These are phyloP conservation scores for Populus alba DNA, from an alignment of 345 rosid genomes.

Conservation along the genomic window DNA sequence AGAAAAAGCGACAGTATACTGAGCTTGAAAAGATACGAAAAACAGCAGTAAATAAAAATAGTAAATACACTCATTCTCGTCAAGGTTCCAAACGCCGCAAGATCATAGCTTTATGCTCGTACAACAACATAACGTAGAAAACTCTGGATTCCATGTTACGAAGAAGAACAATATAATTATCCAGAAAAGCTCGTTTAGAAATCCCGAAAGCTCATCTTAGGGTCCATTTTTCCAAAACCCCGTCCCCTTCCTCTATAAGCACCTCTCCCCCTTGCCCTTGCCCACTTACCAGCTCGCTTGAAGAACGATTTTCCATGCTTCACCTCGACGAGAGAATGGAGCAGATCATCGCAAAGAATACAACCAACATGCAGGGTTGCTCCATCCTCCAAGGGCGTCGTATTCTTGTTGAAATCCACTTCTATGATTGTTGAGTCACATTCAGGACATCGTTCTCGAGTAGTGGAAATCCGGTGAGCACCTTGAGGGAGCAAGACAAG, in stretches of 20 bases:
- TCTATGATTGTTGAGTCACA: constrained; percentile 80
- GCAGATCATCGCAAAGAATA: constrained; percentile 81
- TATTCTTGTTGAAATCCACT: constrained; percentile 89
- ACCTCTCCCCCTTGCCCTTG: constrained; percentile 70
- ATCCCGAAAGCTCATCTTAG: constrained; percentile 61
- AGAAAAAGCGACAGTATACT: too few species aligned
- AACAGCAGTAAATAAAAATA: too few species aligned
- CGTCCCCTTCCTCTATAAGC: constrained; percentile 50
- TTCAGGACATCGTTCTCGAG: constrained; percentile 59
- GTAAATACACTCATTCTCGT: too few species aligned
- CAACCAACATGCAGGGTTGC: constrained; percentile 81
- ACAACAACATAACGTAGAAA: too few species aligned
- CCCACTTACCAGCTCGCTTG: constrained; percentile 45
- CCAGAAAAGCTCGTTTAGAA: constrained; percentile 24
- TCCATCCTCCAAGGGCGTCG: constrained; percentile 77
- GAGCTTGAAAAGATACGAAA: too few species aligned
- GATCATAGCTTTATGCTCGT: too few species aligned
- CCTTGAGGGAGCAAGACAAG: constrained; percentile 89
- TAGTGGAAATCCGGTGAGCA: constrained; percentile 78
- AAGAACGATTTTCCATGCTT: constrained; percentile 78
- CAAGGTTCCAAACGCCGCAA: too few species aligned
- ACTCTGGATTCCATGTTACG: too few species aligned
- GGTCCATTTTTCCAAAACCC: constrained; percentile 44
- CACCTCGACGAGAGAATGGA: constrained; percentile 83
- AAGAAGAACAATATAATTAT: too few species aligned